Percentiles rank a stretch among this genome's conserved stretches.
Evolutionary conservation across 306 rosid species (phyloP).

Genomic region (Calophaca sinica): DNA sequence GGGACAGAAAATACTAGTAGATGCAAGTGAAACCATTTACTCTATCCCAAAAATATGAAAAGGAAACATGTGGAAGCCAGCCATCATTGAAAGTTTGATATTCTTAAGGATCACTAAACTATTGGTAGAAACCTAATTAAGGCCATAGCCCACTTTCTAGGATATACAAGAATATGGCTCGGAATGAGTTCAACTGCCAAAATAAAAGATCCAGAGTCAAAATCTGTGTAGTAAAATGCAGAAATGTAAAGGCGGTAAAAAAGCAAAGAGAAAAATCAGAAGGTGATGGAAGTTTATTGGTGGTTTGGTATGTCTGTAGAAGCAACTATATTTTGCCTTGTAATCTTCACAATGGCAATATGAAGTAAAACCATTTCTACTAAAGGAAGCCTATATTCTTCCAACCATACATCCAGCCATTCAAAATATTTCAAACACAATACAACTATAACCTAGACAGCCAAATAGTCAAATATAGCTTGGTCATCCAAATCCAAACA

Average conservation of each 20-base stretch:
- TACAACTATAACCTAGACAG: not conserved
- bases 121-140: not conserved
- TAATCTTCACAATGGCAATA: no score
- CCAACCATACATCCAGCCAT: not conserved
- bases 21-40: slow-evolving; percentile 9
- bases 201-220: no score
- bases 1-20: slow-evolving; percentile 8
- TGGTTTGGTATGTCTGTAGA: no score
- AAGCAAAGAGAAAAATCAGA: no score
- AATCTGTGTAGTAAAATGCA: no score
- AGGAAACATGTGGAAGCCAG: slow-evolving; percentile 2
- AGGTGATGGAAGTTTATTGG: no score
- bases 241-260: no score
- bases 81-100: slow-evolving; percentile 5
- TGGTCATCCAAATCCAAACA: slow-evolving; percentile 17
- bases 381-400: not conserved
- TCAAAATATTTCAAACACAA: slow-evolving; percentile 6
- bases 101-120: slow-evolving; percentile 4
- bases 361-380: no score
- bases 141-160: no score
- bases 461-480: not conserved
- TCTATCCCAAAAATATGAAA: slow-evolving; percentile 29
- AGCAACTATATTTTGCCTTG: not conserved
- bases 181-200: no score
- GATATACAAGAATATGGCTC: no score